Conservation (phyloP, 768 basidiomycete genomes). For the Suillus decipiens region DNA sequence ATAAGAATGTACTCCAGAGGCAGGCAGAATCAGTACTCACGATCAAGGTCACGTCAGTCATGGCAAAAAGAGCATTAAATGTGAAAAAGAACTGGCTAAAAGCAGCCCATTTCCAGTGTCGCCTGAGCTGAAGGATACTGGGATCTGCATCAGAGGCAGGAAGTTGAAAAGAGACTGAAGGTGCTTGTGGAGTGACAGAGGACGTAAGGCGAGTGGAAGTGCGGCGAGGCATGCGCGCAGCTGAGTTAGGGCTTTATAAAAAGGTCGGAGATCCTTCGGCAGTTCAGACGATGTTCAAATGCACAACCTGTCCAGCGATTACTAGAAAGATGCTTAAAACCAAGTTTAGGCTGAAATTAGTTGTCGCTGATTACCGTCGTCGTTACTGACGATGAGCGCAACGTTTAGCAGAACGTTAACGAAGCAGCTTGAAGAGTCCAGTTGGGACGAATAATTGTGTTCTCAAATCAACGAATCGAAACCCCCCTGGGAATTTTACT, state of each 20-base stretch:
- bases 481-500: constrained; percentile 18
- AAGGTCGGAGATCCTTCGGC: constrained; percentile 39
- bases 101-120: constrained; percentile 91
- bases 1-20: constrained; percentile 10
- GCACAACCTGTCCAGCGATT: constrained; percentile 4
- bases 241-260: constrained; percentile 37
- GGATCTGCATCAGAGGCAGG: constrained; percentile 31
- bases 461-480: constrained; percentile 11
- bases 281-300: constrained; percentile 15
- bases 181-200: constrained; percentile 31
- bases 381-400: constrained; percentile 1
- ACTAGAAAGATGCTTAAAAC: background rate
- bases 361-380: background rate
- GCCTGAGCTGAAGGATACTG: constrained; percentile 60
- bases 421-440: background rate
- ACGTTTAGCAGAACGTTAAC: background rate
- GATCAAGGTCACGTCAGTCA: constrained; percentile 66
- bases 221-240: constrained; percentile 60
- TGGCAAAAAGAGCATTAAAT: constrained; percentile 71
- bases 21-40: constrained; percentile 41
- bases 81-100: constrained; percentile 90
- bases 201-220: constrained; percentile 41
- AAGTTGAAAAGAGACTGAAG: constrained; percentile 26
- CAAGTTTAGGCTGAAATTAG: constrained; percentile 4
- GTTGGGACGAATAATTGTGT: constrained; percentile 3